phyloP scores from a whole-genome alignment of 2,329 filamentous ascomycete species.

The Exophiala calicioides region DNA sequence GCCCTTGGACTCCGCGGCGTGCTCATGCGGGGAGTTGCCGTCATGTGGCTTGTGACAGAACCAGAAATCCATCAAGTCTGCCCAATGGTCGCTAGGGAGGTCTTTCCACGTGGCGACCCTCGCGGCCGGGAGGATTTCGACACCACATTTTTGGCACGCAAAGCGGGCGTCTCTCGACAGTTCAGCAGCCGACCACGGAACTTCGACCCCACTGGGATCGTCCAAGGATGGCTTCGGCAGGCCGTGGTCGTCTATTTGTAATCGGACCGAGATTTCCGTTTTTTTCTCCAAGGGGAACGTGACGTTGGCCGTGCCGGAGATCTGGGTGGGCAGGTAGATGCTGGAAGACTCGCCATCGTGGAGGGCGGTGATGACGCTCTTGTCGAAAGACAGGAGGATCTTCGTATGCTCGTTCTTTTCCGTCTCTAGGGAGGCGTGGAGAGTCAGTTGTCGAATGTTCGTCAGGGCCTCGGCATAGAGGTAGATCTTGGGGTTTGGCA shows the following conservation, averaged over 20 bases:
- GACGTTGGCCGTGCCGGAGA: constrained; percentile 50
- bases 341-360: constrained; percentile 49
- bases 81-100: constrained; percentile 94
- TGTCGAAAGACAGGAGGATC: constrained; percentile 47
- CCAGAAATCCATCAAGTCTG: constrained; percentile 99
- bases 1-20: constrained; percentile 62
- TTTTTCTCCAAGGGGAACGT: constrained; percentile 46
- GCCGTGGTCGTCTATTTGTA: constrained; percentile 50
- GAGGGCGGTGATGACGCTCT: constrained; percentile 44
- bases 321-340: constrained; percentile 50
- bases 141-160: constrained; percentile 42
- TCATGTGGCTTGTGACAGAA: constrained; percentile 88
- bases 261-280: constrained; percentile 56
- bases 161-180: constrained; percentile 45
- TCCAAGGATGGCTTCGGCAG: constrained; percentile 21
- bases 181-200: constrained; percentile 34
- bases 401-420: constrained; percentile 46
- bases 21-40: constrained; percentile 45
- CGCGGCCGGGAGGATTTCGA: constrained; percentile 33
- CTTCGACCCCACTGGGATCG: constrained; percentile 22
- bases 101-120: constrained; percentile 74
- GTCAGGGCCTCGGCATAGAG: constrained; percentile 63
- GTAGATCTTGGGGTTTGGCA: constrained; percentile 31
- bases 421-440: constrained; percentile 55
- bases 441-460: constrained; percentile 61